Evolutionary conservation across 352 stramenopile genomes (phyloP).

Genomic region (Phytophthora aleatoria): DNA sequence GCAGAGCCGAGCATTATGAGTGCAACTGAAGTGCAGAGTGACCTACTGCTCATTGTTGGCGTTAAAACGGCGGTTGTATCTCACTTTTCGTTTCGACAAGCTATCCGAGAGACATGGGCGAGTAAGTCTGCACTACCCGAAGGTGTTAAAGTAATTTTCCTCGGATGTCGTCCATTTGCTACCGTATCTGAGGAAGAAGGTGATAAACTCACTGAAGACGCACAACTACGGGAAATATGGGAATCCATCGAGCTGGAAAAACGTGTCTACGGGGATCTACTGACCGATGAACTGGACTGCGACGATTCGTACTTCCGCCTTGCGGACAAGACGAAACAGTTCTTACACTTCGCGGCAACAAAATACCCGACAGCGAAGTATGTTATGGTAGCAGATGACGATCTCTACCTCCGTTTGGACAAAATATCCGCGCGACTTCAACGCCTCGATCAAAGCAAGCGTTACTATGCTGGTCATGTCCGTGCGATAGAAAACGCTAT

Average conservation of each 20-base stretch:
- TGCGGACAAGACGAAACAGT: slow-evolving; percentile 54
- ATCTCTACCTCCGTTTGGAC: slow-evolving; percentile 53
- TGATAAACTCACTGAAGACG: not conserved
- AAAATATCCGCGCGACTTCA: slow-evolving; percentile 11
- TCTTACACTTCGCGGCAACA: slow-evolving; percentile 38
- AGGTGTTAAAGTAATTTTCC: not conserved
- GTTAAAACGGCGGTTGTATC: not conserved
- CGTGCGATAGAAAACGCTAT: not conserved
- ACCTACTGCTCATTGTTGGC: not conserved
- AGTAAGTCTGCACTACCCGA: not conserved
- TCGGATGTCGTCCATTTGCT: not conserved
- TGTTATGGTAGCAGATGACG: slow-evolving; percentile 69
- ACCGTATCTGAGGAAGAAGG: not conserved
- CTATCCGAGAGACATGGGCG: not conserved
- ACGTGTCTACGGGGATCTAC: slow-evolving; percentile 33
- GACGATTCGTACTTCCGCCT: slow-evolving; percentile 50
- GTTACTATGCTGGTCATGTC: not conserved
- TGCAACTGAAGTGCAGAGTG: not conserved
- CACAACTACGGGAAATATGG: not conserved
- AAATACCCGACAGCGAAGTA: slow-evolving; percentile 18
- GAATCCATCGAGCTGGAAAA: slow-evolving; percentile 16
- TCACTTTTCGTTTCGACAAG: not conserved
- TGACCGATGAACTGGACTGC: slow-evolving; percentile 51
- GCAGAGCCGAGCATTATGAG: not conserved
- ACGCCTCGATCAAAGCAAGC: not conserved